A percentile compares a stretch with the other conserved stretches of the same genome.
These are phyloP conservation scores for Nyssa sinensis DNA, from an alignment of 148 eudicot genomes.

Conservation along the genomic window DNA sequence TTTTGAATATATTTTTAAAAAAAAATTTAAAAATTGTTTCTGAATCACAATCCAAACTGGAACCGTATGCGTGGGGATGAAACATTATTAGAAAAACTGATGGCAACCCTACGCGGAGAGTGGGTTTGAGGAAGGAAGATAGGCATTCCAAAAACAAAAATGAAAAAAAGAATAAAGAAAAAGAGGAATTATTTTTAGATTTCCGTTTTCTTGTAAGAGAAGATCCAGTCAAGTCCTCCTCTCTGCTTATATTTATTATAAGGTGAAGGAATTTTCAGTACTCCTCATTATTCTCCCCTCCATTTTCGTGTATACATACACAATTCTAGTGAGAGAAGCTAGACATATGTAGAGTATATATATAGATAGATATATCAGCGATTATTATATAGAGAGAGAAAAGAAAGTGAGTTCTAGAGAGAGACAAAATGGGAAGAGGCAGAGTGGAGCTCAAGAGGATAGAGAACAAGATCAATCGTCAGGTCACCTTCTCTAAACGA, in stretches of 20 bases:
- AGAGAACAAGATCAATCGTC: slow-evolving; percentile 68
- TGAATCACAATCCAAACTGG: too few relatives aligned
- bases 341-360: not conserved
- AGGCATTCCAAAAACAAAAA: not conserved
- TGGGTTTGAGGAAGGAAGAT: not conserved
- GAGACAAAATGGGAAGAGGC: slow-evolving; percentile 62
- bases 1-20: too few relatives aligned
- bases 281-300: not conserved
- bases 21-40: too few relatives aligned
- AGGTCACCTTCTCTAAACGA: slow-evolving; percentile 69
- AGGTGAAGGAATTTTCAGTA: not conserved
- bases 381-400: not conserved
- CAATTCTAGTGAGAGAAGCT: not conserved
- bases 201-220: slow-evolving; percentile 9
- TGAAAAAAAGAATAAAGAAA: not conserved
- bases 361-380: not conserved
- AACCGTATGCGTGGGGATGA: too few relatives aligned
- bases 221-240: not conserved
- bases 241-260: not conserved
- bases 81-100: too few relatives aligned
- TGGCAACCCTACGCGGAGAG: too few relatives aligned
- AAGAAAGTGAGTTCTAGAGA: slow-evolving; percentile 10
- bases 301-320: not conserved
- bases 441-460: slow-evolving; percentile 72
- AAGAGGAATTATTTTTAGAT: not conserved